Evolutionary conservation across 331 rosid species (phyloP).

Genomic region (Acacia pycnantha): DNA sequence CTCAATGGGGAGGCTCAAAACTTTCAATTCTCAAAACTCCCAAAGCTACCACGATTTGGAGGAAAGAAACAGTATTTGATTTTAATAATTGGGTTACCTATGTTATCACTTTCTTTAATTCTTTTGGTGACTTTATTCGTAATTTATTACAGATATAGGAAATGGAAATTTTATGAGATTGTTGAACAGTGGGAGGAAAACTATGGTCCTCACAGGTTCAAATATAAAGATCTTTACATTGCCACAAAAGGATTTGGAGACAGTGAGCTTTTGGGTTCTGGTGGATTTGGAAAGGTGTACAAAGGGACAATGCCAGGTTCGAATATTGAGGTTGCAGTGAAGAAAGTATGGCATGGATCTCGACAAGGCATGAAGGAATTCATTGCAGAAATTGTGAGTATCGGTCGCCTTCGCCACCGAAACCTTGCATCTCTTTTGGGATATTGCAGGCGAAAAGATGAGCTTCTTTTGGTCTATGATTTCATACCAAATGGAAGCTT

Average conservation of each 20-base stretch:
- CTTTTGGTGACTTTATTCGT: neutral
- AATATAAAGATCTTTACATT: constrained; percentile 34
- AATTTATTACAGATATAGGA: neutral
- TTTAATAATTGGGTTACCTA: neutral
- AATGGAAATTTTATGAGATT: constrained; percentile 21
- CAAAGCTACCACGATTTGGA: neutral
- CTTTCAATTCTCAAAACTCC: neutral
- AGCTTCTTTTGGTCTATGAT: constrained; percentile 44
- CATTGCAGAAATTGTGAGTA: constrained; percentile 45
- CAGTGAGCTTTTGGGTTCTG: constrained; percentile 37
- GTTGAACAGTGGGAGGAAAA: constrained; percentile 49
- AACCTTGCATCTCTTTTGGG: constrained; percentile 43
- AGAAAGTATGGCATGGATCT: constrained; percentile 41
- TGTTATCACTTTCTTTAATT: neutral
- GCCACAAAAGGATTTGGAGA: constrained; percentile 51
- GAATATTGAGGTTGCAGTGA: constrained; percentile 42
- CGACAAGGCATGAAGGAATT: constrained; percentile 49
- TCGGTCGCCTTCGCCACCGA: constrained; percentile 44
- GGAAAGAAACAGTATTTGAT: neutral
- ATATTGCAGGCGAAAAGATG: constrained; percentile 40
- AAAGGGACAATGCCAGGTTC: constrained; percentile 41
- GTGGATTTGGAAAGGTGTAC: constrained; percentile 53
- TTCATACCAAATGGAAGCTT: constrained; percentile 51
- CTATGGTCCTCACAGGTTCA: constrained; percentile 48
- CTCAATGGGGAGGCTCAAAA: neutral